Evolutionary conservation across 2,329 filamentous ascomycete species (phyloP), one percentile per base, ranked within the genome.

Genomic region (Pestalotiopsis sp.): DNA sequence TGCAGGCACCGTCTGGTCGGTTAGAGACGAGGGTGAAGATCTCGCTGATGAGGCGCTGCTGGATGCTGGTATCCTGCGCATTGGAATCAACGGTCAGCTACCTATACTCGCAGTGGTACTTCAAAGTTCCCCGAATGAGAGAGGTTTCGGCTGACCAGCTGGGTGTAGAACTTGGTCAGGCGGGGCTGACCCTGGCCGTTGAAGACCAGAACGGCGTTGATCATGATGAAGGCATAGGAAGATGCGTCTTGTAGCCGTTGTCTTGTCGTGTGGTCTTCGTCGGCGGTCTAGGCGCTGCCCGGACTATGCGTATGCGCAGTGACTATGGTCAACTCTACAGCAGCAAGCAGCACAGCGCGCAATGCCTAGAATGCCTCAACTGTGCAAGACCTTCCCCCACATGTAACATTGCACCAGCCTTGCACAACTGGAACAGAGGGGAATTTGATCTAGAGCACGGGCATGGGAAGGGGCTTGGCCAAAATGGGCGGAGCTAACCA

Each of bases 141-240:
- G 20, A 23, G 36, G 27, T 49, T 11, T 36, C 56, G 52, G 31
- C 83, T 70, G 82, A 97, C 95, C 73, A 99, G 90, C 80, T 98
- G 95, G 2, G 95, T 98, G 81, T 99, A 99, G 86, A 99, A 99
- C 78, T 98, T 98, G 75, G 95, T 98, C 80, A 99, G 88, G 68
- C 96, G 92, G 49, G 96, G 95, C 82, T 99, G 95, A 72, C 96
- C 96, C 76, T 95, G 94, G 84, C 97, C 97, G 79, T 99, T 99
- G 86, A 99, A 99, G 80, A 99, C 95, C 73, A 99, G 87, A 71
- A 99, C 95, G 39, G 97, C 96, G 86, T 97, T 99, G 82, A 99
- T 98, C 96, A 99, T 99, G 74, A 74, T 83, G 71, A 70, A 62
- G 73, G 56, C 57, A 38, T 62, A 20, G 25, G 59, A 62, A 14